These are phyloP conservation scores for Volvox africanus DNA, from an alignment of 139 green algal species.

Conservation along the genomic window DNA sequence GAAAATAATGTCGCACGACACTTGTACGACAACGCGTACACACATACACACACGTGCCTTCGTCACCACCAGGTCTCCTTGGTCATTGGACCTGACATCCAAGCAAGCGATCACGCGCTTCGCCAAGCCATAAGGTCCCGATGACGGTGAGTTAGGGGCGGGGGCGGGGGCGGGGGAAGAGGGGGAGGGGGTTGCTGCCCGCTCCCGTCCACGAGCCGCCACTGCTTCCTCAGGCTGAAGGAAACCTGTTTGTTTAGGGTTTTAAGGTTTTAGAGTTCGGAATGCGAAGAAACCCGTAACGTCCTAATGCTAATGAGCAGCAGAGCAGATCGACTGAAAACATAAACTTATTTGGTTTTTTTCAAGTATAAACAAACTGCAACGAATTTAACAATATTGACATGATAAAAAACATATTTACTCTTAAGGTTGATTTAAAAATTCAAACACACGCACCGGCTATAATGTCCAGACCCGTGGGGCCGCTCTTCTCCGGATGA, in stretches of 20 bases:
- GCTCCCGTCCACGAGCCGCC: not conserved
- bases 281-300: too few species aligned
- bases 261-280: too few species aligned
- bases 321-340: too few species aligned
- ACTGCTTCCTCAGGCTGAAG: conserved; percentile 67
- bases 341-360: too few species aligned
- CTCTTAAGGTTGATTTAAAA: too few species aligned
- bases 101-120: conserved; percentile 98
- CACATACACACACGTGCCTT: conserved; percentile 65
- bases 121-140: conserved; percentile 75
- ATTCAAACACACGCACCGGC: conserved; percentile 17
- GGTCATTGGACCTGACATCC: conserved; percentile 96
- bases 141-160: not conserved
- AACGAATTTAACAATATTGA: too few species aligned
- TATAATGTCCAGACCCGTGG: conserved; percentile 82
- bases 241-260: conserved; percentile 67
- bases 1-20: too few species aligned
- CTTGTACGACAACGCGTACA: too few species aligned
- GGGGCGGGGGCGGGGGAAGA: not conserved
- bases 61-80: conserved; percentile 95
- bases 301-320: too few species aligned
- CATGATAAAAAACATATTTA: too few species aligned
- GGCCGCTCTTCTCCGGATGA: conserved; percentile 98
- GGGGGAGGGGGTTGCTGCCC: not conserved
- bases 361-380: too few species aligned